Evolutionary conservation across 2,329 filamentous ascomycete species (phyloP).

Genomic region (Magnaporthales sp.): DNA sequence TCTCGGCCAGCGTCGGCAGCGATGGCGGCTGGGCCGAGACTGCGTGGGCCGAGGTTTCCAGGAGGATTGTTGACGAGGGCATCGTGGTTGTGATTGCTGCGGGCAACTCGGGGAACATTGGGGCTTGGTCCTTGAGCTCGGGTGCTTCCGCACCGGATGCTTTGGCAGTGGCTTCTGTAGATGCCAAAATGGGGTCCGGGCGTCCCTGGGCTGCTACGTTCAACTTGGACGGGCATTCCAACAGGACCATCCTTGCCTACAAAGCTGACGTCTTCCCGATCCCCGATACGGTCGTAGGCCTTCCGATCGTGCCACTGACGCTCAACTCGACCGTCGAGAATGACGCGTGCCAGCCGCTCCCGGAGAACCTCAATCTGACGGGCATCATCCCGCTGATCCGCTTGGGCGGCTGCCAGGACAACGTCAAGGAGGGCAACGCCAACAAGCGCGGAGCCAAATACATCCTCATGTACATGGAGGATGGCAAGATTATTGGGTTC

Average conservation of each 20-base stretch:
- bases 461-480: constrained; percentile 47
- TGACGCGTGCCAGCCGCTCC: constrained; percentile 42
- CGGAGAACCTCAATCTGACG: constrained; percentile 37
- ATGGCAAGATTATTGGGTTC: constrained; percentile 12
- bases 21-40: not conserved
- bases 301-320: constrained; percentile 17
- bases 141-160: constrained; percentile 27
- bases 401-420: constrained; percentile 48
- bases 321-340: constrained; percentile 35
- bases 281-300: constrained; percentile 10
- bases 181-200: constrained; percentile 13
- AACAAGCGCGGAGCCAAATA: constrained; percentile 48
- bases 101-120: constrained; percentile 26
- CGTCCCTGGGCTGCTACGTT: constrained; percentile 11
- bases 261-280: constrained; percentile 10
- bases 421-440: constrained; percentile 43
- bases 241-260: constrained; percentile 9
- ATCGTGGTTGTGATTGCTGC: constrained; percentile 29
- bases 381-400: constrained; percentile 50
- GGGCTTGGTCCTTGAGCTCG: not conserved
- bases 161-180: constrained; percentile 34
- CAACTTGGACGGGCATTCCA: constrained; percentile 5
- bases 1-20: constrained; percentile 18
- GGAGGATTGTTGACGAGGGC: constrained; percentile 30
- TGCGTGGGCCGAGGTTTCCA: not conserved